phyloP scores from a whole-genome alignment of 352 stramenopile genomes.

The Phytophthora brassicae region DNA sequence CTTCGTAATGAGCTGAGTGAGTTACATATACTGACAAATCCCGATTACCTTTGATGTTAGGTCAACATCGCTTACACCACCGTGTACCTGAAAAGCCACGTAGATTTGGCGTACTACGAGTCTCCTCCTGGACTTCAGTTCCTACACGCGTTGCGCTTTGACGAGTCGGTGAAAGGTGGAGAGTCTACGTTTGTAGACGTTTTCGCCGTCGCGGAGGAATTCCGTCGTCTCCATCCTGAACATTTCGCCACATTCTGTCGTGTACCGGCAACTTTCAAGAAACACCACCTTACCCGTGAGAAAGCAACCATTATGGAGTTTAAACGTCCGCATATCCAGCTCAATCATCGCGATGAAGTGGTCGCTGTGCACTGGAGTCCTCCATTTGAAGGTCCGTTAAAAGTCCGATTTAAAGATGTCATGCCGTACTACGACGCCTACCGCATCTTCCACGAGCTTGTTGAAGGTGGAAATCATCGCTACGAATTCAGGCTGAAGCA shows the following conservation, averaged over 20 bases:
- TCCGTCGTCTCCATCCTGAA: slow-evolving; percentile 59
- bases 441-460: slow-evolving; percentile 74
- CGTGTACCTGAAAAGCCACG: slow-evolving; percentile 88
- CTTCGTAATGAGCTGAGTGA: no score
- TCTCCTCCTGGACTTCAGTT: slow-evolving; percentile 95
- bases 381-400: slow-evolving; percentile 93
- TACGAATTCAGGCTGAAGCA: slow-evolving; percentile 81
- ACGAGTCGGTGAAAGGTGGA: slow-evolving; percentile 78
- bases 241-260: slow-evolving; percentile 78
- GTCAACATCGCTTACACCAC: slow-evolving; percentile 96
- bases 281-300: slow-evolving; percentile 89
- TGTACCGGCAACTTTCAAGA: slow-evolving; percentile 94
- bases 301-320: slow-evolving; percentile 93
- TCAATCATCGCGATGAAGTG: slow-evolving; percentile 84
- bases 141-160: slow-evolving; percentile 91
- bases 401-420: slow-evolving; percentile 74
- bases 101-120: slow-evolving; percentile 97
- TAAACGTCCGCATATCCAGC: slow-evolving; percentile 92
- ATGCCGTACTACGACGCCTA: slow-evolving; percentile 84
- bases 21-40: neutral
- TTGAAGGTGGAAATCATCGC: slow-evolving; percentile 69
- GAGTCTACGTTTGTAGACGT: slow-evolving; percentile 88
- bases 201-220: slow-evolving; percentile 73
- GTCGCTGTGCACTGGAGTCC: slow-evolving; percentile 93
- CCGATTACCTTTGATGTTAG: slow-evolving; percentile 26